A percentile compares a stretch with the other conserved stretches of the same genome.
Conservation (phyloP, 805 yeast species). For the Candida insectalens region DNA sequence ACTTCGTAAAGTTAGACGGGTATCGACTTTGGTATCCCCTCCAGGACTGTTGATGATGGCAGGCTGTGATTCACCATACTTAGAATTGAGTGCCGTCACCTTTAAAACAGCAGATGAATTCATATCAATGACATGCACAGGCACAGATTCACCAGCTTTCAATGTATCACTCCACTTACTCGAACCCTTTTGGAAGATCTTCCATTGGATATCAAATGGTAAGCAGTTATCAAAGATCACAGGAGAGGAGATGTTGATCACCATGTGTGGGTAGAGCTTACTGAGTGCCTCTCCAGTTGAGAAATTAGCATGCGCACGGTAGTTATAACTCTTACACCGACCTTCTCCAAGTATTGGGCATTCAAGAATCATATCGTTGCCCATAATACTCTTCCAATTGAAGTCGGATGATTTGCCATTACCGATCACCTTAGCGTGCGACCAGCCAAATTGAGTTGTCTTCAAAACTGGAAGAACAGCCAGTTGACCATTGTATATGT, state of each 20-base stretch:
- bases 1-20: slow-evolving; percentile 36
- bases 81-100: slow-evolving; percentile 53
- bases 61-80: slow-evolving; percentile 57
- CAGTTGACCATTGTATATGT: slow-evolving; percentile 49
- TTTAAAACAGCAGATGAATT: slow-evolving; percentile 49
- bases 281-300: slow-evolving; percentile 63
- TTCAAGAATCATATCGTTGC: slow-evolving; percentile 41
- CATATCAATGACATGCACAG: slow-evolving; percentile 73
- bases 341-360: slow-evolving; percentile 38
- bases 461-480: slow-evolving; percentile 51
- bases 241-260: slow-evolving; percentile 71
- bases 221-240: slow-evolving; percentile 73
- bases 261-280: slow-evolving; percentile 76
- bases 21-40: slow-evolving; percentile 17
- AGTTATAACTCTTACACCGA: slow-evolving; percentile 29
- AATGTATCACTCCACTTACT: slow-evolving; percentile 59
- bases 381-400: slow-evolving; percentile 54
- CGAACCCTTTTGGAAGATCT: slow-evolving; percentile 66
- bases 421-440: slow-evolving; percentile 30
- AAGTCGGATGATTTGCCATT: slow-evolving; percentile 21
- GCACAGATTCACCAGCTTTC: slow-evolving; percentile 54
- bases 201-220: slow-evolving; percentile 71
- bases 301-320: slow-evolving; percentile 63
- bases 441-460: slow-evolving; percentile 55
- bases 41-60: slow-evolving; percentile 59